Percentiles rank a stretch among this genome's conserved stretches.
Evolutionary conservation across 805 yeast genomes (phyloP).

Genomic region (Candida sonorensis): DNA sequence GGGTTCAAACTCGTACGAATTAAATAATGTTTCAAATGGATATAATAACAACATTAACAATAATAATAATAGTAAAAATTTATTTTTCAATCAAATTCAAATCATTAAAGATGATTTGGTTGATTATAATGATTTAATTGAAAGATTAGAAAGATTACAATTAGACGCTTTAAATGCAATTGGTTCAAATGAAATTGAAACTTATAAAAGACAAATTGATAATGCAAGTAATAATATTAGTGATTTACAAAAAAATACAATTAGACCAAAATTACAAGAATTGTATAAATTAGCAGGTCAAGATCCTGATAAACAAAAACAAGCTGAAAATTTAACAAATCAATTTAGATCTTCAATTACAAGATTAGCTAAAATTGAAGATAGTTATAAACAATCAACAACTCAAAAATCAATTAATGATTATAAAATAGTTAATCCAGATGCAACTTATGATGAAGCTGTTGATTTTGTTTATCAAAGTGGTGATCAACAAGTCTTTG

Average conservation of each 20-base stretch:
- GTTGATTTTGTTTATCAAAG: slow-evolving; percentile 78
- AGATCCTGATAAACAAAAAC: slow-evolving; percentile 79
- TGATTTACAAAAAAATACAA: slow-evolving; percentile 57
- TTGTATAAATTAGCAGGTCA: slow-evolving; percentile 64
- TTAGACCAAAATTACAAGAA: slow-evolving; percentile 70
- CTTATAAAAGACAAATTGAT: slow-evolving; percentile 71
- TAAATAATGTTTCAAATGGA: too few species aligned
- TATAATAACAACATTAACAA: slow-evolving; percentile 8
- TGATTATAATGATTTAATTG: slow-evolving; percentile 63
- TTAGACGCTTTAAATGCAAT: slow-evolving; percentile 65
- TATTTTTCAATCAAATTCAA: slow-evolving; percentile 64
- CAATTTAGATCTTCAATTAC: slow-evolving; percentile 82
- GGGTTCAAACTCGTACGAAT: too few species aligned
- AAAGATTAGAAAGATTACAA: slow-evolving; percentile 65
- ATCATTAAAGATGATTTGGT: slow-evolving; percentile 61
- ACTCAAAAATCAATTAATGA: slow-evolving; percentile 88
- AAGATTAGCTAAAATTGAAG: slow-evolving; percentile 80
- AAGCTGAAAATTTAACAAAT: slow-evolving; percentile 82
- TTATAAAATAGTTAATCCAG: slow-evolving; percentile 82
- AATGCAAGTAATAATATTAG: slow-evolving; percentile 70
- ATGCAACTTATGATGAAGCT: slow-evolving; percentile 78
- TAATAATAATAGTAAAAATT: slow-evolving; percentile 21
- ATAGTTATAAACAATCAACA: slow-evolving; percentile 76
- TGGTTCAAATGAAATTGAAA: slow-evolving; percentile 61
- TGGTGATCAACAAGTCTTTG: slow-evolving; percentile 86